phyloP scores from a whole-genome alignment of 306 rosid genomes.

The Glycine soja region DNA sequence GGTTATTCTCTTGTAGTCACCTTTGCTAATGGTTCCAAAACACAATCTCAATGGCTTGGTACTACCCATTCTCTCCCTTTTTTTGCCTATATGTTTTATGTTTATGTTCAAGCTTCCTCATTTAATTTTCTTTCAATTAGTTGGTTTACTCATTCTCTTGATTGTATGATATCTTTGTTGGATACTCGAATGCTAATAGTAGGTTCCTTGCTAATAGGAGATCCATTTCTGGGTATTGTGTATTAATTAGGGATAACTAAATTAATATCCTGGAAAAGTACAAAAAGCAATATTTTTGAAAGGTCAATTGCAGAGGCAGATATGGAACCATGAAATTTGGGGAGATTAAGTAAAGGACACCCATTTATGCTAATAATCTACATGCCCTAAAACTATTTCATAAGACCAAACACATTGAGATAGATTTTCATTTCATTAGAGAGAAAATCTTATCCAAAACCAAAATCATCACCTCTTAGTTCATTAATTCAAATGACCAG shows the following conservation, averaged over 20 bases:
- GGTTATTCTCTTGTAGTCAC: neutral
- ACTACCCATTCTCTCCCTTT: neutral
- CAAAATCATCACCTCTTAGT: conserved; percentile 1
- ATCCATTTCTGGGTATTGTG: neutral
- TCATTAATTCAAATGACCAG: neutral
- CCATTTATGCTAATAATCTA: neutral
- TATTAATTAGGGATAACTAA: too few species aligned
- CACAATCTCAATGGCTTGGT: neutral
- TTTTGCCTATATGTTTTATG: neutral
- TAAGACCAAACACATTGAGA: neutral
- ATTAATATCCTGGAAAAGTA: too few species aligned
- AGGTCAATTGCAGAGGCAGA: neutral
- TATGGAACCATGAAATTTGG: neutral
- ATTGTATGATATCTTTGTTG: neutral
- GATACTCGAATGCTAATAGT: neutral
- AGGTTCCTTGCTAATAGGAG: neutral
- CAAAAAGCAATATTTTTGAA: too few species aligned
- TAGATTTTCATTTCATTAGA: neutral
- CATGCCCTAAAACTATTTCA: neutral
- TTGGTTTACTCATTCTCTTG: neutral
- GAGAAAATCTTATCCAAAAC: neutral
- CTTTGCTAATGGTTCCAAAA: neutral
- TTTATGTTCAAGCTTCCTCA: neutral
- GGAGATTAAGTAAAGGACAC: neutral
- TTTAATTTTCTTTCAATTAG: neutral